Evolutionary conservation across 164 flowering plant species (phyloP).

Genomic region (Litsea cubeba): DNA sequence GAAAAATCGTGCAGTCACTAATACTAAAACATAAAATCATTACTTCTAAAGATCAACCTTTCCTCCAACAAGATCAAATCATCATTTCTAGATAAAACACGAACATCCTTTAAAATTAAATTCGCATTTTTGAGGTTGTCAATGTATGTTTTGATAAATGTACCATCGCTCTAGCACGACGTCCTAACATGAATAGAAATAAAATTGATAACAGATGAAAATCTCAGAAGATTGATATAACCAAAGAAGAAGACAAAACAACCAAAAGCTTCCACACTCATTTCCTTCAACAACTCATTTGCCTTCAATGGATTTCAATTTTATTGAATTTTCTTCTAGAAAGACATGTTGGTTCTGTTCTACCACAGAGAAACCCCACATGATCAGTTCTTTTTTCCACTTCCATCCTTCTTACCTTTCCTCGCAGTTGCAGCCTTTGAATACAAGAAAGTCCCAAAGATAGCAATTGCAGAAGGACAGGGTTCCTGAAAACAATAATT

Average conservation of each 20-base stretch:
- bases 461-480: slow-evolving; percentile 78
- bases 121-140: neutral
- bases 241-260: neutral
- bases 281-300: neutral
- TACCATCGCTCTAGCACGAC: neutral
- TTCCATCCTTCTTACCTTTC: slow-evolving; percentile 40
- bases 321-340: neutral
- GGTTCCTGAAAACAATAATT: slow-evolving; percentile 79
- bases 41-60: neutral
- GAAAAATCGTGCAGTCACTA: neutral
- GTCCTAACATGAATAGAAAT: neutral
- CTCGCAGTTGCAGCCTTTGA: slow-evolving; percentile 64
- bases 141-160: too few species aligned
- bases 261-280: neutral
- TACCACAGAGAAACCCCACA: neutral
- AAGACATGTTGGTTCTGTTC: neutral
- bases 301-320: neutral
- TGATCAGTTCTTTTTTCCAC: slow-evolving; percentile 38
- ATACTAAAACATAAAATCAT: too few species aligned
- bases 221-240: neutral
- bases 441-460: slow-evolving; percentile 86
- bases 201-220: neutral
- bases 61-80: neutral
- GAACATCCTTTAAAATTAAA: neutral
- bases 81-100: neutral